Percentiles rank a stretch among this genome's conserved stretches.
These are phyloP conservation scores for Erodium trifolium DNA, from an alignment of 441 rosid genomes.

Conservation along the genomic window DNA sequence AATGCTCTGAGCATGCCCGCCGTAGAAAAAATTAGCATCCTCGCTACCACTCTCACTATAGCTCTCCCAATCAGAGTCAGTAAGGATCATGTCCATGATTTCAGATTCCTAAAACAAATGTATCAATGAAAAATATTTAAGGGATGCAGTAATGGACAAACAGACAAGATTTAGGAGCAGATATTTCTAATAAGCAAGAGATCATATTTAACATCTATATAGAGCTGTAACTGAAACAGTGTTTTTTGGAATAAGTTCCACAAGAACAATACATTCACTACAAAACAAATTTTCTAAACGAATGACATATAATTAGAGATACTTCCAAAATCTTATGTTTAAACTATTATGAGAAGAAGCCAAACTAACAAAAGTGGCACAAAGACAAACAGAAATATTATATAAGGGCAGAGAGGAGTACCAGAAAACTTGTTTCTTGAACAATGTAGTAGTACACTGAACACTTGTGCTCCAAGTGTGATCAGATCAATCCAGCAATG, in stretches of 20 bases:
- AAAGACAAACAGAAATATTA: not conserved
- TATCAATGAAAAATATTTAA: not conserved
- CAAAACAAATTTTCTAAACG: not conserved
- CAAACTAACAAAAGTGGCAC: not conserved
- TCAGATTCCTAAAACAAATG: conserved; percentile 27
- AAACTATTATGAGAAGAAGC: not conserved
- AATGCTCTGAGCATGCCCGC: conserved; percentile 54
- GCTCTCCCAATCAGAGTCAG: conserved; percentile 86
- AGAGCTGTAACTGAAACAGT: conserved; percentile 10
- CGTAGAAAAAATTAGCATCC: conserved; percentile 44
- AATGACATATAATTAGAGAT: conserved; percentile 1
- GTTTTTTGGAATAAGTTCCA: not conserved
- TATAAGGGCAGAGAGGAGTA: not conserved
- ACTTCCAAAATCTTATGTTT: not conserved
- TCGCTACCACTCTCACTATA: conserved; percentile 77
- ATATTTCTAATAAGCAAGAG: conserved; percentile 18
- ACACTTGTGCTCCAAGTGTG: conserved; percentile 1
- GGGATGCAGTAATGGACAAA: not conserved
- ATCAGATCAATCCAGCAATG: not conserved
- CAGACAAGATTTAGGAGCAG: not conserved
- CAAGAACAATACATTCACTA: conserved; percentile 6
- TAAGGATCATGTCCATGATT: conserved; percentile 48
- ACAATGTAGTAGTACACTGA: not conserved
- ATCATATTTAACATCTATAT: conserved; percentile 25
- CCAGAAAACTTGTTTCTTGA: conserved; percentile 1